Conservation (phyloP, 1,139 yeast species). For the Kurtzmaniella quercitrusa region DNA sequence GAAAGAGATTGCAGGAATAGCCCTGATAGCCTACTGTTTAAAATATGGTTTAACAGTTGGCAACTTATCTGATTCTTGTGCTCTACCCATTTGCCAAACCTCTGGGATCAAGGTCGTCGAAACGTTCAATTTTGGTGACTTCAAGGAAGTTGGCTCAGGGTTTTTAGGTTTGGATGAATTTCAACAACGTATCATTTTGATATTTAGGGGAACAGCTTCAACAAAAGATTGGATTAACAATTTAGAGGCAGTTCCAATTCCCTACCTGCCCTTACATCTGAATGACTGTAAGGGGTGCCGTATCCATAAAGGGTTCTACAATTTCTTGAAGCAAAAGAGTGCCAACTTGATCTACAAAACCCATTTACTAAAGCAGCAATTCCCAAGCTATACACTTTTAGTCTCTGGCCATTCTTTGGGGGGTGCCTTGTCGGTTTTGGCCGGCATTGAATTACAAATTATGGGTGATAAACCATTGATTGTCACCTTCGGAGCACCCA, state of each 20-base stretch:
- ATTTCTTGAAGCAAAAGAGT: constrained; percentile 38
- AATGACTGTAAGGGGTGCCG: constrained; percentile 43
- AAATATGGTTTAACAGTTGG: constrained; percentile 27
- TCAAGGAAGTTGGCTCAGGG: constrained; percentile 51
- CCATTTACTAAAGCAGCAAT: constrained; percentile 21
- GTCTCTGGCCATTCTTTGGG: constrained; percentile 73
- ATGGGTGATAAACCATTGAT: constrained; percentile 51
- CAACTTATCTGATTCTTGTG: constrained; percentile 20
- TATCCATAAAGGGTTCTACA: constrained; percentile 58
- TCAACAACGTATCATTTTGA: constrained; percentile 32
- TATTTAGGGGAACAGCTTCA: constrained; percentile 57
- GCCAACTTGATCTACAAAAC: constrained; percentile 29
- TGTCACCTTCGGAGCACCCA: constrained; percentile 58
- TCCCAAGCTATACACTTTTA: constrained; percentile 47
- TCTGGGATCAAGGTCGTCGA: constrained; percentile 26
- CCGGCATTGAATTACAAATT: constrained; percentile 54
- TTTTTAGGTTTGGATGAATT: constrained; percentile 40
- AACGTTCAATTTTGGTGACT: constrained; percentile 35
- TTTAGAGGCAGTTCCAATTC: constrained; percentile 39
- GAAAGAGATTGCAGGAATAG: constrained; percentile 30
- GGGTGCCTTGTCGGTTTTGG: constrained; percentile 59
- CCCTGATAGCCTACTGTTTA: constrained; percentile 38
- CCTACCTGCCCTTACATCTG: constrained; percentile 30
- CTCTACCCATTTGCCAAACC: constrained; percentile 17
- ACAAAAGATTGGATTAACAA: constrained; percentile 55